Percentiles rank a stretch among this genome's conserved stretches.
Conservation (phyloP, 2,329 filamentous ascomycete genomes). For the Alternaria sp. region DNA sequence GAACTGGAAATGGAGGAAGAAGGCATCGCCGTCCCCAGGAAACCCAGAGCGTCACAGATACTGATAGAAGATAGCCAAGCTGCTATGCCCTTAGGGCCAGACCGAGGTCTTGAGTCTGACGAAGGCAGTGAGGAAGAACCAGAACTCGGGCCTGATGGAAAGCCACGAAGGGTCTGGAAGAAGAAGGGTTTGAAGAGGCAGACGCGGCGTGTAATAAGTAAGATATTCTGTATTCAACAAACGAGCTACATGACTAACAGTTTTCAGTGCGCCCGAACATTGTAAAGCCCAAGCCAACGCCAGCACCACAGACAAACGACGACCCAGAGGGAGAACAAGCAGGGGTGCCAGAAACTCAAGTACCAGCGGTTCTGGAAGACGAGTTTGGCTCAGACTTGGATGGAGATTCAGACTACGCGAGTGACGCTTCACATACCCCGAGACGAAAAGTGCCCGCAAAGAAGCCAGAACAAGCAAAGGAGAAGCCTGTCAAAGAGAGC, state of each 20-base stretch:
- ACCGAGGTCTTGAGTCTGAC: constrained; percentile 62
- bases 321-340: constrained; percentile 53
- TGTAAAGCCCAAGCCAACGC: constrained; percentile 55
- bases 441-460: constrained; percentile 39
- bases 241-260: constrained; percentile 28
- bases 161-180: constrained; percentile 73
- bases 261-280: constrained; percentile 51
- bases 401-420: constrained; percentile 54
- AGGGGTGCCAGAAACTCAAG: constrained; percentile 46
- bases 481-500: constrained; percentile 34
- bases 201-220: constrained; percentile 71
- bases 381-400: constrained; percentile 44
- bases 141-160: constrained; percentile 62
- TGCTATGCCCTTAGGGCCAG: constrained; percentile 57
- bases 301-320: constrained; percentile 31
- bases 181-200: constrained; percentile 87
- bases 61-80: constrained; percentile 56
- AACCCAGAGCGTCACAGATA: constrained; percentile 41
- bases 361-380: constrained; percentile 41
- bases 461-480: constrained; percentile 15
- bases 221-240: constrained; percentile 11
- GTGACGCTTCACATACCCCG: constrained; percentile 49
- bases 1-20: constrained; percentile 68
- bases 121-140: constrained; percentile 63
- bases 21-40: constrained; percentile 35